A percentile compares a stretch with the other conserved stretches of the same genome.
These are phyloP conservation scores for Fusarium avenaceum DNA, from an alignment of 2,329 filamentous ascomycete species.

Conservation along the genomic window DNA sequence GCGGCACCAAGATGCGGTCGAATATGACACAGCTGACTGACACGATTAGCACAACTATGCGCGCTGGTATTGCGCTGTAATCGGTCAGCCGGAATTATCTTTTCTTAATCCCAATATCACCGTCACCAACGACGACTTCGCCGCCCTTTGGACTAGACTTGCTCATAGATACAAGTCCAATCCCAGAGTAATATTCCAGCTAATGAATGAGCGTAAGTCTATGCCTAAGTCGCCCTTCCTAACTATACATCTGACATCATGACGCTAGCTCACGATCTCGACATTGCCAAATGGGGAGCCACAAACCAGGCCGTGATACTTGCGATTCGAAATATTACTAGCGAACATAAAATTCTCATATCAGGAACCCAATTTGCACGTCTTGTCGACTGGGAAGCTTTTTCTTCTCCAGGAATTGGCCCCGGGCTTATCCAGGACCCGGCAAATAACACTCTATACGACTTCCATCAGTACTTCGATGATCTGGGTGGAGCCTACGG, in stretches of 20 bases:
- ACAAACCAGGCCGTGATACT: conserved; percentile 6
- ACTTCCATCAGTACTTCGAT: conserved; percentile 15
- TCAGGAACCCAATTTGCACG: conserved; percentile 8
- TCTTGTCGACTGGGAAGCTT: background rate
- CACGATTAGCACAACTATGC: conserved; percentile 6
- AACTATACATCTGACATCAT: background rate
- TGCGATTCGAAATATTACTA: background rate
- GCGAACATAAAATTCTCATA: background rate
- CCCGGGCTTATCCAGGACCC: conserved; percentile 7
- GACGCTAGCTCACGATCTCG: background rate
- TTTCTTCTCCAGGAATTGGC: background rate
- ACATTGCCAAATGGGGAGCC: background rate
- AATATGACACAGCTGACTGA: background rate
- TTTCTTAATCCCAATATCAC: conserved; percentile 9
- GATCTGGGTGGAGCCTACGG: background rate
- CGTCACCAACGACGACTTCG: background rate
- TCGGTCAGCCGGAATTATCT: background rate
- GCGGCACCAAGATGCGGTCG: accelerated
- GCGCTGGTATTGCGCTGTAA: conserved; percentile 9
- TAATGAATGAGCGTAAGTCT: conserved; percentile 7
- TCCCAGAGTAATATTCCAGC: background rate
- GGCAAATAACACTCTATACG: conserved; percentile 1
- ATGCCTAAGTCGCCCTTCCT: too few relatives aligned
- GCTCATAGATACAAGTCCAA: conserved; percentile 1
- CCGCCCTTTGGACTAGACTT: conserved; percentile 3